These are phyloP conservation scores for Colletotrichum sp. DNA, from an alignment of 2,329 filamentous ascomycete genomes.

Conservation along the genomic window DNA sequence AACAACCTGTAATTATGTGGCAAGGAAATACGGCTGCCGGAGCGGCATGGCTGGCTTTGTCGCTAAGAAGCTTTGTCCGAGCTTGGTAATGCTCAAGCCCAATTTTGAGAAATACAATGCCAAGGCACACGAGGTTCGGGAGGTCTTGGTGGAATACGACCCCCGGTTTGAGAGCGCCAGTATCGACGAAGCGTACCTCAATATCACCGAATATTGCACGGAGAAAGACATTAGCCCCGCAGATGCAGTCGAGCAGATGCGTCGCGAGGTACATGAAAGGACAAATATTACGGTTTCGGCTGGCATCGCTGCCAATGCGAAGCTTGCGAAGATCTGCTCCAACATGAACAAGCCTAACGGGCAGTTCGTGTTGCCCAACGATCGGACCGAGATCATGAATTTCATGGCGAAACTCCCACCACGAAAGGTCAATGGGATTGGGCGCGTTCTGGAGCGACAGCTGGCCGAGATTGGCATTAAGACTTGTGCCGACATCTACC, in stretches of 20 bases:
- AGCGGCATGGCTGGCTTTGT: conserved; percentile 97
- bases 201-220: conserved; percentile 86
- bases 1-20: conserved; percentile 83
- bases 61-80: conserved; percentile 89
- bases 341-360: conserved; percentile 98
- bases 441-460: conserved; percentile 90
- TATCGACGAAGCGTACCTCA: conserved; percentile 95
- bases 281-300: conserved; percentile 90
- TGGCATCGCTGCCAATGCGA: conserved; percentile 91
- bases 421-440: conserved; percentile 94
- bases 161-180: conserved; percentile 90
- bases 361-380: conserved; percentile 77
- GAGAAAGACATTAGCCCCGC: conserved; percentile 72
- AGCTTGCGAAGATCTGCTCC: conserved; percentile 92
- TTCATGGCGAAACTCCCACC: conserved; percentile 88
- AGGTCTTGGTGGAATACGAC: conserved; percentile 86
- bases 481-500: conserved; percentile 87
- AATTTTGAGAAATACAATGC: conserved; percentile 91
- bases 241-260: conserved; percentile 78
- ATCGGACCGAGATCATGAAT: conserved; percentile 76
- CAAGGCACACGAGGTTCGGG: conserved; percentile 87
- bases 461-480: conserved; percentile 86
- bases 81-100: conserved; percentile 79
- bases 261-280: conserved; percentile 75
- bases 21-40: conserved; percentile 86